phyloP scores from a whole-genome alignment of 805 yeast genomes.

The Candida oleophila region DNA sequence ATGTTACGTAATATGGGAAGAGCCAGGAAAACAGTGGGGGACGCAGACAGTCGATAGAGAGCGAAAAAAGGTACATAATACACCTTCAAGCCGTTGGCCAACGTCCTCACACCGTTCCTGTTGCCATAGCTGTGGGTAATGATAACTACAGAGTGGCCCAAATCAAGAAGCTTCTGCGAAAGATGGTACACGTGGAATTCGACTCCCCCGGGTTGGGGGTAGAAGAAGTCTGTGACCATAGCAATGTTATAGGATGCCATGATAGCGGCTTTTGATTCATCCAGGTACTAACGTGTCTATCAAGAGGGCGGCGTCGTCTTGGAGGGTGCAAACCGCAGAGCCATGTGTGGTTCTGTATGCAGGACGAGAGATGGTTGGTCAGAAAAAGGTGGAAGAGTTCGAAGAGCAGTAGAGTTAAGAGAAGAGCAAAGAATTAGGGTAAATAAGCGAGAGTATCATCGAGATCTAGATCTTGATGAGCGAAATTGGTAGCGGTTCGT shows the following conservation, averaged over 20 bases:
- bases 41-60: conserved; percentile 78
- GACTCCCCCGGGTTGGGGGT: conserved; percentile 98
- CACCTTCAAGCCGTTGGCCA: conserved; percentile 89
- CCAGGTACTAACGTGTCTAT: no score
- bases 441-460: no score
- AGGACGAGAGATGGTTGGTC: no score
- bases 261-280: no score
- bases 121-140: conserved; percentile 87
- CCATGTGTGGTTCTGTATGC: no score
- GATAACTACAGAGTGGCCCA: conserved; percentile 84
- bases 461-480: no score
- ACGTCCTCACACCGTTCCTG: conserved; percentile 75
- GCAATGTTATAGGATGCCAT: conserved; percentile 31
- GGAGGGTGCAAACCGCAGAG: no score
- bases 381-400: no score
- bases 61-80: conserved; percentile 85
- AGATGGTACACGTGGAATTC: conserved; percentile 93
- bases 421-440: no score
- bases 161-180: conserved; percentile 73
- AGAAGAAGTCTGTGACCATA: conserved; percentile 96
- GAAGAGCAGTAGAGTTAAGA: no score
- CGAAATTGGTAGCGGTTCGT: no score
- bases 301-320: no score
- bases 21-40: conserved; percentile 86
- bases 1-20: conserved; percentile 86